Evolutionary conservation across 345 rosid species (phyloP).

Genomic region (Bretschneidera sinensis): DNA sequence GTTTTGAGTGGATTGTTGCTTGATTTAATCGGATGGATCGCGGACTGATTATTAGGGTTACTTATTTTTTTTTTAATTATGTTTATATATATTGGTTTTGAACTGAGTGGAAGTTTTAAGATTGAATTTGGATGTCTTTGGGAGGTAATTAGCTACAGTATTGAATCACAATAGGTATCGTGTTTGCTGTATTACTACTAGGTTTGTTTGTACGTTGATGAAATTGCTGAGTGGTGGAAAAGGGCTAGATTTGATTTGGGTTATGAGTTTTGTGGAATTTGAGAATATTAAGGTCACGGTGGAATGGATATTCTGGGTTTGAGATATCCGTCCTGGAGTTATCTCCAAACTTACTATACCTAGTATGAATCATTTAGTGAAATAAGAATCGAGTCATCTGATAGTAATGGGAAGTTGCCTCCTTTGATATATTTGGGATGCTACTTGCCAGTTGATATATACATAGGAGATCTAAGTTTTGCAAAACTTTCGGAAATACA

Average conservation of each 20-base stretch:
- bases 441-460: neutral
- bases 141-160: too few species aligned
- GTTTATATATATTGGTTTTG: neutral
- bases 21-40: conserved; percentile 9
- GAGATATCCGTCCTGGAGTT: neutral
- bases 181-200: neutral
- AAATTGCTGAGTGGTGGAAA: neutral
- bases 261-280: too few species aligned
- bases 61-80: too few species aligned
- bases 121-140: too few species aligned
- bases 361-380: neutral
- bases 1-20: neutral
- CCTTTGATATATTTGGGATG: too few species aligned
- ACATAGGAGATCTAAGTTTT: neutral
- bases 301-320: too few species aligned
- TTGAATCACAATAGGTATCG: neutral
- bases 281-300: too few species aligned
- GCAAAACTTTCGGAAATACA: neutral
- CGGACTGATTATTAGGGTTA: conserved; percentile 13
- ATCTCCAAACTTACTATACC: neutral
- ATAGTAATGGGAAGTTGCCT: too few species aligned
- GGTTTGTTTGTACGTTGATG: neutral
- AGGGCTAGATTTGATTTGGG: neutral
- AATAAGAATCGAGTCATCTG: neutral
- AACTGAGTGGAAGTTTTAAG: neutral